Evolutionary conservation across 176 grass and related monocot genomes (phyloP).

Genomic region (Carex pumila): DNA sequence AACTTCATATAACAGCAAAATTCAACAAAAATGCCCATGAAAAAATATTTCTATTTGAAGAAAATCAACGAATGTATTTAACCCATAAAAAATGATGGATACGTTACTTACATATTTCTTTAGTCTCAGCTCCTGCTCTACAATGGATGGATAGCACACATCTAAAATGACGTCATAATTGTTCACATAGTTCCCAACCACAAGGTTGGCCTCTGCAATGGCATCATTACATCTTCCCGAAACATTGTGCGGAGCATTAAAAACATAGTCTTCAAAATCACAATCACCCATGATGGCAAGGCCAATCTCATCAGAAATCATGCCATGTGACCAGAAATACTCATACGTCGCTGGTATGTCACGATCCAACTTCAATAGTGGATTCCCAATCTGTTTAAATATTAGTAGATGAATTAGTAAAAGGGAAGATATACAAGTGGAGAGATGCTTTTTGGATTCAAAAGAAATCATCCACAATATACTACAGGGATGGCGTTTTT

Average conservation of each 20-base stretch:
- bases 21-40: background rate
- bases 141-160: slow-evolving; percentile 92
- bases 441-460: background rate
- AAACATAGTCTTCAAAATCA: slow-evolving; percentile 92
- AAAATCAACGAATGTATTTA: background rate
- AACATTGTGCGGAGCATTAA: slow-evolving; percentile 52
- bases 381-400: slow-evolving; percentile 78
- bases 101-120: slow-evolving; percentile 75
- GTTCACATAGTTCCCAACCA: slow-evolving; percentile 84
- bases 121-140: slow-evolving; percentile 79
- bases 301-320: slow-evolving; percentile 94
- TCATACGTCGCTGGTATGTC: slow-evolving; percentile 83
- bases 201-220: slow-evolving; percentile 40
- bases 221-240: slow-evolving; percentile 77
- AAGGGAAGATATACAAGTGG: background rate
- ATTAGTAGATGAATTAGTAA: background rate
- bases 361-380: slow-evolving; percentile 83
- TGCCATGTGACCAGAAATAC: slow-evolving; percentile 98
- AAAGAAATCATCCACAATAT: background rate
- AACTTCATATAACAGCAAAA: background rate
- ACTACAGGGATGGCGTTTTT: background rate
- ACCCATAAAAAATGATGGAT: background rate
- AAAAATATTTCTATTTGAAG: background rate
- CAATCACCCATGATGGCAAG: slow-evolving; percentile 62
- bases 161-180: slow-evolving; percentile 85